A percentile compares a stretch with the other conserved stretches of the same genome.
Evolutionary conservation across 768 basidiomycete genomes (phyloP).

Genomic region (Kwoniella dendrophila): DNA sequence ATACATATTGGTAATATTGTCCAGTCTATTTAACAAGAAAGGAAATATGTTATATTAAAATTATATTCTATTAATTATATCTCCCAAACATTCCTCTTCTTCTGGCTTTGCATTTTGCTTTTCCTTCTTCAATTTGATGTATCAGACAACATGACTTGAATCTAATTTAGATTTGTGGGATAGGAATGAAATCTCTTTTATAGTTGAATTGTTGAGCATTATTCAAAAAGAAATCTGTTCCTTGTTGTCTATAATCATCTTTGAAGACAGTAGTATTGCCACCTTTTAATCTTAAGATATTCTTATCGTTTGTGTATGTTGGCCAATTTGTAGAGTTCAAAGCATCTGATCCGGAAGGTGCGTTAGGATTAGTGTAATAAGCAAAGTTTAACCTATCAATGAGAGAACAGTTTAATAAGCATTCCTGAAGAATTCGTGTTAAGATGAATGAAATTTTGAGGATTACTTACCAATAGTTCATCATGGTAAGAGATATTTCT

Average conservation of each 20-base stretch:
- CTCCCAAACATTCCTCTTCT: too few relatives aligned
- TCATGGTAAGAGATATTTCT: conserved; percentile 33
- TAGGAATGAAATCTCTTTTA: conserved; percentile 10
- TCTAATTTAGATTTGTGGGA: too few relatives aligned
- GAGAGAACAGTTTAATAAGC: not conserved
- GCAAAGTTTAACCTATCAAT: conserved; percentile 48
- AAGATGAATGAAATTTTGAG: not conserved
- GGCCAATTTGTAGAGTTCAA: conserved; percentile 13
- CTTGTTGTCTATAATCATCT: conserved; percentile 40
- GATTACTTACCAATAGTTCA: conserved; percentile 49
- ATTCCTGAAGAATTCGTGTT: not conserved
- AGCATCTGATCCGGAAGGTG: not conserved
- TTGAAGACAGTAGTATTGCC: conserved; percentile 42
- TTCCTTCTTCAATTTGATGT: too few relatives aligned
- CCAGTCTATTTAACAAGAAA: too few relatives aligned
- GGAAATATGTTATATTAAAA: too few relatives aligned
- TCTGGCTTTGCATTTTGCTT: too few relatives aligned
- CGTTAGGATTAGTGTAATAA: conserved; percentile 46
- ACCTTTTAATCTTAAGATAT: conserved; percentile 36
- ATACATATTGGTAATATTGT: too few relatives aligned
- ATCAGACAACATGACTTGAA: too few relatives aligned
- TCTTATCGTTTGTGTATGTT: conserved; percentile 12
- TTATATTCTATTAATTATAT: too few relatives aligned
- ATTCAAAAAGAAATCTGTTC: conserved; percentile 44
- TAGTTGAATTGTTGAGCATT: conserved; percentile 41